These are phyloP conservation scores for Nicotiana knightiana DNA, from an alignment of 257 asterid genomes.

Conservation along the genomic window DNA sequence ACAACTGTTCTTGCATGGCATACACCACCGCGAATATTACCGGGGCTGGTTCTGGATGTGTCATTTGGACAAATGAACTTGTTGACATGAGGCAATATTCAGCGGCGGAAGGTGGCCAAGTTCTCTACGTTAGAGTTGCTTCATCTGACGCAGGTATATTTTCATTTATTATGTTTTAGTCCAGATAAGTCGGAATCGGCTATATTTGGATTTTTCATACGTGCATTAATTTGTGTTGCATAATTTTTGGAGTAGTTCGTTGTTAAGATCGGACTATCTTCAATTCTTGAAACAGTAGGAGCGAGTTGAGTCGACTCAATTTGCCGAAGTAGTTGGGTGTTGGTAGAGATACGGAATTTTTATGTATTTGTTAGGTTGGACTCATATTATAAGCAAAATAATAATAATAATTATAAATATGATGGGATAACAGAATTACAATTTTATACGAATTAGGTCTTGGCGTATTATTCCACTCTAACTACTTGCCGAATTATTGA, in stretches of 20 bases:
- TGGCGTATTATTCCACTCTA: no score
- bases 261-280: neutral
- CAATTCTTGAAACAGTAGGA: neutral
- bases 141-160: conserved; percentile 47
- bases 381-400: no score
- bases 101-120: conserved; percentile 59
- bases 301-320: neutral
- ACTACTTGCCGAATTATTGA: no score
- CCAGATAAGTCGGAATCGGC: no score
- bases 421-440: no score
- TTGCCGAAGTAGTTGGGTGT: neutral
- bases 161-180: neutral
- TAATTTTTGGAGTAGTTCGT: neutral
- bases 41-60: conserved; percentile 55
- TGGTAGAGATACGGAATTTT: neutral
- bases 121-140: conserved; percentile 43
- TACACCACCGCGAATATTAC: conserved; percentile 21
- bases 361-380: neutral
- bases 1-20: conserved; percentile 30
- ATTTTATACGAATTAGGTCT: no score
- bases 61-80: conserved; percentile 45
- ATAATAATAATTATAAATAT: no score
- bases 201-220: neutral
- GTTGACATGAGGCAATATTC: conserved; percentile 70
- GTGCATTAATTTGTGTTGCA: neutral